A percentile compares a stretch with the other conserved stretches of the same genome.
Evolutionary conservation across 352 stramenopile species (phyloP).

Genomic region (Phytopythium mirpurense): DNA sequence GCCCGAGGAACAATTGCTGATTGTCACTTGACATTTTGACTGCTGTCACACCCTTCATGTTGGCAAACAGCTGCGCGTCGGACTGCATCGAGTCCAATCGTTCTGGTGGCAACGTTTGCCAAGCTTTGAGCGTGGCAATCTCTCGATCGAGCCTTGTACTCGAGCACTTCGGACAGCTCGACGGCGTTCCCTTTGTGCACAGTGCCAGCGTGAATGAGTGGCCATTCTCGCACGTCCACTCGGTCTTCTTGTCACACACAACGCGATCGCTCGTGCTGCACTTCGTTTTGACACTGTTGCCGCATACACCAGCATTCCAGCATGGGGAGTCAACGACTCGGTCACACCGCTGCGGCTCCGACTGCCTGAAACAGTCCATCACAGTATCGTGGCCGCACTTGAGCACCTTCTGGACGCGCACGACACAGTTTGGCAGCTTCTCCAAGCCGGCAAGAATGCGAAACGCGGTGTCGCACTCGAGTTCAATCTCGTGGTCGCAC

Average conservation of each 20-base stretch:
- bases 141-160: conserved; percentile 17
- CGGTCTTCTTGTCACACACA: conserved; percentile 27
- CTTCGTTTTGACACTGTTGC: conserved; percentile 20
- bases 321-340: conserved; percentile 38
- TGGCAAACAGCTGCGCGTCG: background rate
- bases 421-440: conserved; percentile 11
- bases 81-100: background rate
- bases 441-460: conserved; percentile 23
- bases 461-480: conserved; percentile 47
- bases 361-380: conserved; percentile 33
- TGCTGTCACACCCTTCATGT: background rate
- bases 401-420: conserved; percentile 26
- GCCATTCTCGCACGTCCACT: conserved; percentile 33
- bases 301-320: conserved; percentile 50
- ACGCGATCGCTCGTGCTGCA: conserved; percentile 17
- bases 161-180: conserved; percentile 47
- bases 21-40: background rate
- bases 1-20: conserved; percentile 20
- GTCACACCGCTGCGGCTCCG: conserved; percentile 24
- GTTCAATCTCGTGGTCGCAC: conserved; percentile 53
- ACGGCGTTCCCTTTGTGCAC: conserved; percentile 47
- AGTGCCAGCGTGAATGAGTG: conserved; percentile 36
- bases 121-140: conserved; percentile 13
- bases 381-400: conserved; percentile 36
- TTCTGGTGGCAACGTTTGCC: background rate